Conservation (phyloP, 2,329 filamentous ascomycete species). For the Pyricularia grisea region DNA sequence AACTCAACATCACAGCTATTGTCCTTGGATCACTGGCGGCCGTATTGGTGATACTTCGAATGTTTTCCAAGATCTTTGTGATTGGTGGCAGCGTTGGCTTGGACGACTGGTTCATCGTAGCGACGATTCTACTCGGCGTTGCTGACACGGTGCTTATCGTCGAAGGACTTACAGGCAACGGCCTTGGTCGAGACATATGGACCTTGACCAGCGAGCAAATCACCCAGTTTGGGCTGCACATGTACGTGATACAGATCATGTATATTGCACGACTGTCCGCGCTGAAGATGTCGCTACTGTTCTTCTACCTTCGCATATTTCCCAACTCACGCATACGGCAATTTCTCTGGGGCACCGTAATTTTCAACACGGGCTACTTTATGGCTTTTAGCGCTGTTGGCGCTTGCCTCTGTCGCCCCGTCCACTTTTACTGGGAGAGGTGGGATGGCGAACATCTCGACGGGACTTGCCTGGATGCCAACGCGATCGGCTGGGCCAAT, state of each 20-base stretch:
- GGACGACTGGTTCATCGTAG: constrained; percentile 25
- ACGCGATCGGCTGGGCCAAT: constrained; percentile 35
- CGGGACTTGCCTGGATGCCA: constrained; percentile 37
- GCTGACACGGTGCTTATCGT: constrained; percentile 21
- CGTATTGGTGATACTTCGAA: constrained; percentile 26
- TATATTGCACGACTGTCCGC: constrained; percentile 38
- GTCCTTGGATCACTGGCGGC: constrained; percentile 22
- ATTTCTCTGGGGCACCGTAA: constrained; percentile 21
- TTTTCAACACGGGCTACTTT: constrained; percentile 19
- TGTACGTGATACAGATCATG: constrained; percentile 29
- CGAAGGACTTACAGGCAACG: constrained; percentile 23
- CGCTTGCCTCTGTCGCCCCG: constrained; percentile 34
- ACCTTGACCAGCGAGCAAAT: constrained; percentile 30
- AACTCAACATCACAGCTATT: constrained; percentile 20
- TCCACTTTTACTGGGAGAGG: constrained; percentile 37
- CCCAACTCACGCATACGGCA: constrained; percentile 18
- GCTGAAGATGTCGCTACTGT: constrained; percentile 39
- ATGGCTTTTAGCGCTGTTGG: constrained; percentile 20
- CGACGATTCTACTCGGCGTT: constrained; percentile 16
- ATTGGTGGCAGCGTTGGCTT: constrained; percentile 20
- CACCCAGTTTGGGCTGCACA: constrained; percentile 30
- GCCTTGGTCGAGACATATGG: constrained; percentile 42
- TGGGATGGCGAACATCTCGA: constrained; percentile 33
- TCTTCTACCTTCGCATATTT: constrained; percentile 46
- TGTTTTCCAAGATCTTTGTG: constrained; percentile 19